These are phyloP conservation scores for Nasturtium officinale DNA, from an alignment of 345 rosid species.

Conservation along the genomic window DNA sequence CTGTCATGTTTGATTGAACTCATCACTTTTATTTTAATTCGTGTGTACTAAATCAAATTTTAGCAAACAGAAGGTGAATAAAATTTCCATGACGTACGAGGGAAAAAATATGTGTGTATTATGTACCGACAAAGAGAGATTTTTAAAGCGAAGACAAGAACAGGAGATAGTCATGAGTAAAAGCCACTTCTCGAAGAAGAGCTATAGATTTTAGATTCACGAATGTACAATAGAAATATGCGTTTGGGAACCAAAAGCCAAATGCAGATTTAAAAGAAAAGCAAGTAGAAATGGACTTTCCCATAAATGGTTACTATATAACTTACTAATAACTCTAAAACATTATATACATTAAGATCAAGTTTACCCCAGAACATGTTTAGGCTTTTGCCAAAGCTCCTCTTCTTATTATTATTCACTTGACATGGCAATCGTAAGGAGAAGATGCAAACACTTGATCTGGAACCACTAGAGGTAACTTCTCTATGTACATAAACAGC, in stretches of 20 bases:
- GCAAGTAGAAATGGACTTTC: slow-evolving; percentile 45
- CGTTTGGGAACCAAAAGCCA: slow-evolving; percentile 42
- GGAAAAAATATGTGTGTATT: background rate
- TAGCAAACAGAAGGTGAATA: background rate
- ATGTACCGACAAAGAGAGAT: background rate
- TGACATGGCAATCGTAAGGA: slow-evolving; percentile 55
- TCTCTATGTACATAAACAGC: slow-evolving; percentile 71
- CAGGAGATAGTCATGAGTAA: background rate
- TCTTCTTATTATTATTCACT: slow-evolving; percentile 40
- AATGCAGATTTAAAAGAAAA: slow-evolving; percentile 34
- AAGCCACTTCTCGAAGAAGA: slow-evolving; percentile 7
- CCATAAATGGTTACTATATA: slow-evolving; percentile 30
- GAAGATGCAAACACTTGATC: slow-evolving; percentile 49
- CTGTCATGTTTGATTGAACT: too few relatives aligned
- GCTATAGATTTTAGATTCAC: background rate
- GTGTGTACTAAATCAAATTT: background rate
- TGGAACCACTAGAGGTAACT: slow-evolving; percentile 65
- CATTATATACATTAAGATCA: slow-evolving; percentile 32
- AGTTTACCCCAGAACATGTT: slow-evolving; percentile 36
- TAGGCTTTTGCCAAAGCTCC: slow-evolving; percentile 15
- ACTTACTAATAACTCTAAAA: slow-evolving; percentile 41
- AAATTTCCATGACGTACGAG: too few relatives aligned
- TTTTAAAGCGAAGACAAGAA: background rate
- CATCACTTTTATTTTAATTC: background rate
- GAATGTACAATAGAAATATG: slow-evolving; percentile 17